Base-by-base conservation (phyloP, 2,329 filamentous ascomycete genomes). In the Penicillium sp. region DNA sequence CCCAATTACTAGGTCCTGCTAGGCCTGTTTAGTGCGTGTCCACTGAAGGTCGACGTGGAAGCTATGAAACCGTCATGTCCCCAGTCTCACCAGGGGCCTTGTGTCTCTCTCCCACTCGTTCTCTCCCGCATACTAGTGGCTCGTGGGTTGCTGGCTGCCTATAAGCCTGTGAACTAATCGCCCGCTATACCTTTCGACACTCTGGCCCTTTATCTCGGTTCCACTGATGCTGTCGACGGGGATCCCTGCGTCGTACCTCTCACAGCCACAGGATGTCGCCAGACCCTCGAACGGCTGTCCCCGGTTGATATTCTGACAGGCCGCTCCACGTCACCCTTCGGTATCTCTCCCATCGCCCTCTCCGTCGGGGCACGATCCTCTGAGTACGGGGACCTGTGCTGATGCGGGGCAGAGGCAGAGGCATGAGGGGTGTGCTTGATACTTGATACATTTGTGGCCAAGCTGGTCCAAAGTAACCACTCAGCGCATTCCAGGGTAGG, bases 311-410 rank as follows among this genome's bases (percentile, higher is more conserved):
- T 71, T 62, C 58, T 67, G 67, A 71, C 67, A 65, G 63, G 64
- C 65, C 61, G 62, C 59, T 71, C 70, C 70, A 73, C 72, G 71
- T 74, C 72, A 74, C 67, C 62, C 57, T 17, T n/a, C 35, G 51
- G 58, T 58, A 57, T 63, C 57, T 66, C 55, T 66, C 22, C 22
- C 42, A 28, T 45, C 42, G 28, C 12, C 64, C 62, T 60, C 59
- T 66, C 54, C 25, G 20, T 12, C 35, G 15, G n/a, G 15, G 4
- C 25, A 49, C 43, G 15, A 59, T 54, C 59, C 61, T 49, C 58
- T 53, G 63, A 63, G 64, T 63, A 62, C 65, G 62, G 61, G 63
- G 61, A 61, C 41, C 42, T 28, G 55, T 63, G 61, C 58, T 62
- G 65, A 63, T 69, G 71, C 69, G 69, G 69, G 71, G 70, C 67